Percentiles rank a stretch among this genome's conserved stretches.
Conservation (phyloP, 2,329 filamentous ascomycete genomes). For the Davidsoniella neocaledoniae region DNA sequence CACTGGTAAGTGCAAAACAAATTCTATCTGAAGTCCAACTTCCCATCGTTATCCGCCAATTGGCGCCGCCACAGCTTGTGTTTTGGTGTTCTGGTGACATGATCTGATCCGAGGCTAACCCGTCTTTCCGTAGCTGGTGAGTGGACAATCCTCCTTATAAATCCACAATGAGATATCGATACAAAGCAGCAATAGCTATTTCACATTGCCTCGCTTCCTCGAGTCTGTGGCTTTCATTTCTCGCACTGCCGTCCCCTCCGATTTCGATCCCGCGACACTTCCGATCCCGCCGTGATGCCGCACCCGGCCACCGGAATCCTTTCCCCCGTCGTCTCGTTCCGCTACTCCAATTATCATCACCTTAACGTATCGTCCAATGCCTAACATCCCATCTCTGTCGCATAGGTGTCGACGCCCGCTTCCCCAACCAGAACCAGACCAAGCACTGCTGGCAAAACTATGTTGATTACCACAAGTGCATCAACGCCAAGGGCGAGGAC, state of each 20-base stretch:
- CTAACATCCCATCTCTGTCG: slow-evolving; percentile 5
- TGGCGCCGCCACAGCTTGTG: not conserved
- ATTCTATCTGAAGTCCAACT: slow-evolving; percentile 19
- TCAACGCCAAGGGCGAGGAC: slow-evolving; percentile 94
- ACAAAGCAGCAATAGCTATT: not conserved
- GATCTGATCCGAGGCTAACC: slow-evolving; percentile 26
- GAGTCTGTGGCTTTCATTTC: not conserved
- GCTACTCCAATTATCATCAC: not conserved
- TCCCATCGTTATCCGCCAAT: not conserved
- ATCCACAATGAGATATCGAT: too few species aligned
- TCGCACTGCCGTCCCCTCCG: slow-evolving; percentile 6
- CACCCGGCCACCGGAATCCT: not conserved
- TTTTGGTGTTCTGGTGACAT: slow-evolving; percentile 16
- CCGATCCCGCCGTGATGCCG: not conserved
- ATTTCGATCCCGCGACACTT: slow-evolving; percentile 8
- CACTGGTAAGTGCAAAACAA: slow-evolving; percentile 54
- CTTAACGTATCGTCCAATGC: not conserved
- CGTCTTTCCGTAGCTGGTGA: slow-evolving; percentile 27
- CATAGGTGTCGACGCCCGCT: slow-evolving; percentile 92
- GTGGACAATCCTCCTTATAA: slow-evolving; percentile 15
- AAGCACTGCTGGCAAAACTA: slow-evolving; percentile 99
- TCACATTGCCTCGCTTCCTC: not conserved
- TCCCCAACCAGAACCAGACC: slow-evolving; percentile 95
- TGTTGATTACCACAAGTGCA: slow-evolving; percentile 99
- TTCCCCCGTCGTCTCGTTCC: not conserved